phyloP scores from a whole-genome alignment of 768 basidiomycete species.

The Roridomyces roridus region DNA sequence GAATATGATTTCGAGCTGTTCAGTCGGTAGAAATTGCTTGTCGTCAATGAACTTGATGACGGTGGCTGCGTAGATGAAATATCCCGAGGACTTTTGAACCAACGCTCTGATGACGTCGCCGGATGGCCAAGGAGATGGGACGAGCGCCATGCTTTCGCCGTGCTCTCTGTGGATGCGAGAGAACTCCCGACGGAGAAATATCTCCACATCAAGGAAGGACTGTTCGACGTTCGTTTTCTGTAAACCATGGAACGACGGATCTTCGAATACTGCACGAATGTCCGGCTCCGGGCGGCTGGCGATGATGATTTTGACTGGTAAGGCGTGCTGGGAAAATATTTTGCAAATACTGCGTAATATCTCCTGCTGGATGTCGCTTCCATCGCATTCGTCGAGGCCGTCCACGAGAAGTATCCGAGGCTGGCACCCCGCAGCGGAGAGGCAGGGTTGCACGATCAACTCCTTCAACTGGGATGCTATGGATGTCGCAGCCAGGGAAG shows the following conservation, averaged over 20 bases:
- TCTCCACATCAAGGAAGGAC: no score
- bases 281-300: no score
- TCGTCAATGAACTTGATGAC: neutral
- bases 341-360: neutral
- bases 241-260: neutral
- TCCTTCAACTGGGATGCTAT: neutral
- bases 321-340: neutral
- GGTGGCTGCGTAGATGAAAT: slow-evolving; percentile 8
- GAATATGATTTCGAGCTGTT: no score
- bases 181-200: no score
- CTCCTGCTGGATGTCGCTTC: no score
- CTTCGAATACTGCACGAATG: neutral
- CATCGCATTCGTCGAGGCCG: neutral
- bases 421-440: neutral
- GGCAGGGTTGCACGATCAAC: neutral
- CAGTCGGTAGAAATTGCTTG: neutral
- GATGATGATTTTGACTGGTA: no score
- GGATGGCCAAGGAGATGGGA: neutral
- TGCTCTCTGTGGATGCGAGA: no score
- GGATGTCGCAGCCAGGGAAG: neutral
- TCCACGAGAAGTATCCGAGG: neutral
- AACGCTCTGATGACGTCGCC: neutral
- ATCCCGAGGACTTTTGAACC: slow-evolving; percentile 9
- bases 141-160: neutral
- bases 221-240: neutral